Base-by-base conservation (phyloP, 495 filamentous ascomycete genomes). In the Aspergillus bridgeri region DNA sequence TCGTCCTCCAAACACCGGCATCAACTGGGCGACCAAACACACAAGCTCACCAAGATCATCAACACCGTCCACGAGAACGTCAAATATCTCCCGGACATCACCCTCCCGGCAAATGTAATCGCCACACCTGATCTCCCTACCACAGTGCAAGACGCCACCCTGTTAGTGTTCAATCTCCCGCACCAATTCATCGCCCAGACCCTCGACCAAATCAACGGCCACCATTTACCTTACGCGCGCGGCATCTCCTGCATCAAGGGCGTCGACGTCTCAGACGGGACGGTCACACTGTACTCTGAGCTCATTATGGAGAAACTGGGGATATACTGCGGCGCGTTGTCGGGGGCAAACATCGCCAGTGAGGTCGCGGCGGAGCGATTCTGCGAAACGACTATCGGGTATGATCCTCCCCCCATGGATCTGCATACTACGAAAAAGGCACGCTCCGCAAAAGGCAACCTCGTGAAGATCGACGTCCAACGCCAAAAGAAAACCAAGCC, bases 191-290 rank as follows among this genome's bases (percentile, higher is more conserved):
- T 96, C 64, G 80, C 77, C 67, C 82, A 82, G 50, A 87, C 89
- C 55, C 93, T 89, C 70, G 78, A 84, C 42, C 84, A 90, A 69
- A 78, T 96, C 54, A 77, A 86, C 62, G 91, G 88, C 20, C 78
- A 92, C 48, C 89, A 90, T 61, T 73, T 93, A 13, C 91, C 91
- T 0, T 93, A 85, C 58, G 91, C 91, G 22, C 83, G 92, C 33
- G 92, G 88, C 22, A 86, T 96, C 57, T 92, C 88, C 57, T 96
- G 92, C 70, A 95, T 95, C 69, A 96, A 96, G 76, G 91, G 91
- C 54, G 89, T 96, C 47, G 84, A 90, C 44, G 91, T 96, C n/a
- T 81, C 84, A 2, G 83, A 86, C 45, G 83, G 87, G 33, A 86
- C 87, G 24, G 81, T 96, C 53, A 80, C 80, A 49, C 81, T 96